Percentiles rank a stretch among this genome's conserved stretches.
phyloP scores from a whole-genome alignment of 208 protist genomes.

The Acanthamoeba castellanii region DNA sequence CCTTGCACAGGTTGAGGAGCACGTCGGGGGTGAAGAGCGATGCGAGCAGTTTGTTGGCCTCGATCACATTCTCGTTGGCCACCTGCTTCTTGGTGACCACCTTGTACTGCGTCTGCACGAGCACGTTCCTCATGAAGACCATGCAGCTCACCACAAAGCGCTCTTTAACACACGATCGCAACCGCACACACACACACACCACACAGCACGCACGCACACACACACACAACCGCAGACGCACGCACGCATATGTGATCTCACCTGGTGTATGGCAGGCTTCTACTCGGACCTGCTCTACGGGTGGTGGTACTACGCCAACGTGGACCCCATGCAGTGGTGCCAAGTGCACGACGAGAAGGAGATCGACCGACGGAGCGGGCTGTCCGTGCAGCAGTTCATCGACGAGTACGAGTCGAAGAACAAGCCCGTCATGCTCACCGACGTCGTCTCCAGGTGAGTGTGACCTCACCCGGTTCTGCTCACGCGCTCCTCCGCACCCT shows the following conservation, averaged over 20 bases:
- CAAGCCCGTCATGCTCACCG: slow-evolving; percentile 80
- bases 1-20: slow-evolving; percentile 36
- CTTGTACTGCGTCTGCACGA: slow-evolving; percentile 65
- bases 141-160: slow-evolving; percentile 16
- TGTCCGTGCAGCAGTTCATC: slow-evolving; percentile 78
- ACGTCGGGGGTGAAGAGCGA: slow-evolving; percentile 65
- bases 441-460: slow-evolving; percentile 33
- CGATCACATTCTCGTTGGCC: slow-evolving; percentile 61
- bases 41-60: slow-evolving; percentile 27
- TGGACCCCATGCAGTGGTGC: slow-evolving; percentile 26
- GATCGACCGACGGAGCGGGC: slow-evolving; percentile 74
- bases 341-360: slow-evolving; percentile 41
- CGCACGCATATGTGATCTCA: background rate
- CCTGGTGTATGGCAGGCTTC: background rate
- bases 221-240: background rate
- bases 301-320: slow-evolving; percentile 65
- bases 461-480: too few species aligned
- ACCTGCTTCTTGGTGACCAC: background rate
- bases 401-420: slow-evolving; percentile 78
- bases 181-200: background rate
- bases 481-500: background rate
- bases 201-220: background rate
- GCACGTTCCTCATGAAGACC: slow-evolving; percentile 67
- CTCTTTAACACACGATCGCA: background rate
- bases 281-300: slow-evolving; percentile 48